Evolutionary conservation across 331 rosid genomes (phyloP), one percentile per base, ranked within the genome.

Genomic region (Quercus lobata): DNA sequence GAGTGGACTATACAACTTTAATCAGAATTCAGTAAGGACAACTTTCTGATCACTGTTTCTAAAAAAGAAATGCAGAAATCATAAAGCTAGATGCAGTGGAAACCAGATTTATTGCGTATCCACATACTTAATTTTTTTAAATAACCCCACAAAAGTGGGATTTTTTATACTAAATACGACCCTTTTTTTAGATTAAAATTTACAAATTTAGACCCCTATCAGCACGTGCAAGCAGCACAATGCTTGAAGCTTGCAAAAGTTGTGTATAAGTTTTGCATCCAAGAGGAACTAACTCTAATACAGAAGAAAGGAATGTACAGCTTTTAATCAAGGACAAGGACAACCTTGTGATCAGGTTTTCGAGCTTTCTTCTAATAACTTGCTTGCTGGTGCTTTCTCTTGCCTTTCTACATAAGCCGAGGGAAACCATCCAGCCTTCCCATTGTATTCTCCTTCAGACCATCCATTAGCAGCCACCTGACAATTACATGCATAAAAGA

Each of bases 351-450:
- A 80, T 79, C 44, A 74, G 4, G 22, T 2, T 29, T 61, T 34
- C 5, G 79, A 58, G 53, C 60, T 86, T 76, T 76, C 82, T 80
- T 88, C 87, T 46, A 37, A 1, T 79, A 84, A 55, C 81, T 82
- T 88, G 88, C 53, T 84, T 35, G 84, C 88, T n/a, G 84, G 90
- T 69, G 82, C 83, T 32, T 79, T 79, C 79, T 94, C 97, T 75
- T 90, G 92, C 85, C 81, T 83, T 83, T 87, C 90, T 61, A 92
- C 86, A 69, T 94, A 94, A 70, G 98, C 98, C 17, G 98, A 90
- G 80, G 98, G 98, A 88, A 92, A 94, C 98, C 98, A 92, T 74
- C 97, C 97, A 27, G 92, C 87, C 84, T 87, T 85, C 76, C 96
- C 92, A 3, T 90, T 81, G 84, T 88, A 87, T 81, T 90, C 91